phyloP scores from a whole-genome alignment of 192 early-diverging fungal species.

The Helicostylum pulchrum region DNA sequence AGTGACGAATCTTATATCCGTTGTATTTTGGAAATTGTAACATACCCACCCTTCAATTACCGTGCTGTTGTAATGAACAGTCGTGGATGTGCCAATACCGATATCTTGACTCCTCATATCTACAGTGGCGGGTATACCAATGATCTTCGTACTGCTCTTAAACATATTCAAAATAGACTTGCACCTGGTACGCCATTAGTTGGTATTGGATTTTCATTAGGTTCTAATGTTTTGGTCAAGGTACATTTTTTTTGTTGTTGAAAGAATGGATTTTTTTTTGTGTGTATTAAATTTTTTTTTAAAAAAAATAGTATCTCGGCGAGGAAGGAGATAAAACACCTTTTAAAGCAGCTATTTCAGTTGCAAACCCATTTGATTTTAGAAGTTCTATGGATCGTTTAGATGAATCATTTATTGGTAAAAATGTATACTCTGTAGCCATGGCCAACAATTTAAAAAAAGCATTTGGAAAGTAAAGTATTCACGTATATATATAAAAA shows the following conservation, averaged over 20 bases:
- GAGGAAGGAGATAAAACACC: slow-evolving; percentile 74
- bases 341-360: slow-evolving; percentile 71
- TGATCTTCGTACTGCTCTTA: slow-evolving; percentile 65
- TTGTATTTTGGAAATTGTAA: slow-evolving; percentile 61
- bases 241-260: slow-evolving; percentile 39
- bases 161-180: slow-evolving; percentile 51
- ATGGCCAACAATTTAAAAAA: slow-evolving; percentile 48
- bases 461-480: slow-evolving; percentile 38
- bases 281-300: too few relatives aligned
- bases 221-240: slow-evolving; percentile 90
- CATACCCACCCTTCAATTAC: slow-evolving; percentile 57
- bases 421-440: slow-evolving; percentile 46
- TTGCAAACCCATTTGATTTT: slow-evolving; percentile 91
- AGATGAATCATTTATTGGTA: slow-evolving; percentile 35
- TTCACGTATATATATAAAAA: background rate
- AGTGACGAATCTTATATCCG: slow-evolving; percentile 90
- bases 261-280: too few relatives aligned
- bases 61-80: slow-evolving; percentile 84
- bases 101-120: slow-evolving; percentile 72
- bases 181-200: slow-evolving; percentile 65
- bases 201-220: slow-evolving; percentile 88
- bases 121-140: slow-evolving; percentile 82
- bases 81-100: slow-evolving; percentile 84
- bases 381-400: slow-evolving; percentile 32
- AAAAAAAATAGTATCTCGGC: slow-evolving; percentile 60